Evolutionary conservation across 805 yeast genomes (phyloP).

Genomic region (Kregervanrija delftensis): DNA sequence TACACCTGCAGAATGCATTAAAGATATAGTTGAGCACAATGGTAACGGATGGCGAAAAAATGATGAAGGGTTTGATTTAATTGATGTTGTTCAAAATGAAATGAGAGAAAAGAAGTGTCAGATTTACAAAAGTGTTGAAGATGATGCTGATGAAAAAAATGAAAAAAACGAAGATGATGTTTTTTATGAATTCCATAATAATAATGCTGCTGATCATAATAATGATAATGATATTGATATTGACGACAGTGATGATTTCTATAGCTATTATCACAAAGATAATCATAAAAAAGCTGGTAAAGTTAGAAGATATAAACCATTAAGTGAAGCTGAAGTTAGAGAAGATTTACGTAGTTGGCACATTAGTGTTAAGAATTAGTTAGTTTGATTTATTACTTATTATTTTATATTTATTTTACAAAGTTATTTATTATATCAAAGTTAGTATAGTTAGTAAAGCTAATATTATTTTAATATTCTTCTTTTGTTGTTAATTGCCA

Average conservation of each 20-base stretch:
- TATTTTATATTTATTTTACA: not conserved
- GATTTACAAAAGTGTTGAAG: conserved; percentile 3
- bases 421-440: not conserved
- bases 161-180: not conserved
- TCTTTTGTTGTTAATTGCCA: no score
- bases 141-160: conserved; percentile 1
- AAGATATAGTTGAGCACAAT: conserved; percentile 60
- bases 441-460: not conserved
- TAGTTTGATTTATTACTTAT: not conserved
- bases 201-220: not conserved
- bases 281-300: not conserved
- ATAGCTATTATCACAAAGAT: conserved; percentile 1
- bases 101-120: conserved; percentile 8
- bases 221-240: conserved; percentile 2
- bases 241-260: not conserved
- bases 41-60: conserved; percentile 61
- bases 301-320: conserved; percentile 15
- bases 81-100: conserved; percentile 29
- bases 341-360: conserved; percentile 38
- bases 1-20: conserved; percentile 64
- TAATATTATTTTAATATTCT: not conserved
- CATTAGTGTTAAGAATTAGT: conserved; percentile 9
- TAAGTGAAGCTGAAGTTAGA: conserved; percentile 26
- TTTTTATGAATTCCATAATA: not conserved
- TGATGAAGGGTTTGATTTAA: conserved; percentile 35